A percentile compares a stretch with the other conserved stretches of the same genome.
phyloP scores from a whole-genome alignment of 1,284 basidiomycete genomes.

The Cryptococcus sp. region DNA sequence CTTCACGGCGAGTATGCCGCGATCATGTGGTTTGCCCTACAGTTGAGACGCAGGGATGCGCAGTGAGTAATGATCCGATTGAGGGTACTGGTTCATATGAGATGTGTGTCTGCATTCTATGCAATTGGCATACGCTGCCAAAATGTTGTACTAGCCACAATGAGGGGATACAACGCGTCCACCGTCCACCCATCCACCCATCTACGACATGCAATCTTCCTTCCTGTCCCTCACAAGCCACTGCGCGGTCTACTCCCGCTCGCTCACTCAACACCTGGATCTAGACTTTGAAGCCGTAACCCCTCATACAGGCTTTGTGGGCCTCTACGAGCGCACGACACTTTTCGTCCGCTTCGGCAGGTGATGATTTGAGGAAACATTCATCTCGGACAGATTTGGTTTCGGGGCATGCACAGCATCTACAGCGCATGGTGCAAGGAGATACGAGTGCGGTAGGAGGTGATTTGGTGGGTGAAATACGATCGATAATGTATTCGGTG shows the following conservation, averaged over 20 bases:
- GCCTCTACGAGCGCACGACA: conserved; percentile 76
- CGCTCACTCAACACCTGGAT: neutral
- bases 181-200: too few relatives aligned
- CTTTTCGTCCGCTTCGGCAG: conserved; percentile 69
- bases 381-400: conserved; percentile 89
- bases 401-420: conserved; percentile 91
- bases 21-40: too few relatives aligned
- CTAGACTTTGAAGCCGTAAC: conserved; percentile 79
- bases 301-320: conserved; percentile 88
- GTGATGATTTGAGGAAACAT: conserved; percentile 79
- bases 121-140: too few relatives aligned
- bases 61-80: too few relatives aligned
- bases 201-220: too few relatives aligned
- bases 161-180: too few relatives aligned
- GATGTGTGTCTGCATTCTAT: neutral
- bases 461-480: neutral
- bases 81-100: neutral
- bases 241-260: too few relatives aligned
- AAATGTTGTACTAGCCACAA: too few relatives aligned
- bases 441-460: neutral
- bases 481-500: neutral
- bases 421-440: conserved; percentile 39
- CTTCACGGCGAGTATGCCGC: too few relatives aligned
- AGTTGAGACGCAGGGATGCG: too few relatives aligned
- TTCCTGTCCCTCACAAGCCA: too few relatives aligned